Evolutionary conservation across 768 basidiomycete genomes (phyloP), one percentile per base, ranked within the genome.

Genomic region (Crassisporium funariophilum): DNA sequence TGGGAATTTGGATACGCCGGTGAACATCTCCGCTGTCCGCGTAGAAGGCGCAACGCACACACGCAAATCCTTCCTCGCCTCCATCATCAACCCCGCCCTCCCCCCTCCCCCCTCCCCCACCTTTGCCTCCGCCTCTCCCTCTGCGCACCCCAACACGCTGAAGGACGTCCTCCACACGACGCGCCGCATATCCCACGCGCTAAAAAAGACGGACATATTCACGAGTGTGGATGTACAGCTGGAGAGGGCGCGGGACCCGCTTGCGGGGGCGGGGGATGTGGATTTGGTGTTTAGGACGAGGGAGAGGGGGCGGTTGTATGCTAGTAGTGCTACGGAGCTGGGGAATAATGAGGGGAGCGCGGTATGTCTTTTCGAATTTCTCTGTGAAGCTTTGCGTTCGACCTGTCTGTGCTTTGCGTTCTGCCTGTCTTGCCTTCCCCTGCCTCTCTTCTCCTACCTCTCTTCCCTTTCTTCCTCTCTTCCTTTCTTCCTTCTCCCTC

Each of bases 281-380:
- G 91, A 97, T 57, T 63, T 98, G 27, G 77, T 95, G 2, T 83
- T 95, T 66, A 78, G 79, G 49, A 78, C 91, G 3, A 73, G 78
- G 31, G 95, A 98, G 65, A 80, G 79, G 46, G 82, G 90, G 4
- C 72, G 90, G 27, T 81, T 85, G 55, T 91, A 77, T 55, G 57
- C 95, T 5, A 90, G 88, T 53, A 90, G 85, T 2, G 78, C 89
- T 4, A 98, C 95, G 3, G 94, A 98, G 59, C 73, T 98, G 5
- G 95, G 97, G 3, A 93, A 95, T 49, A 87, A 85, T 40, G 97
- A 98, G 65, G 95, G 91, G 9, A 93, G 73, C 45, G 93, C 92
- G n/a, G 94, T 93, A 61, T 61, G 91, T 78, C 19, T 5, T 37
- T 37, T 19, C n/a, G n/a, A n/a, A n/a, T n/a, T n/a, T n/a, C n/a